phyloP scores from a whole-genome alignment of 2,329 filamentous ascomycete species.

The Monascus ruber region DNA sequence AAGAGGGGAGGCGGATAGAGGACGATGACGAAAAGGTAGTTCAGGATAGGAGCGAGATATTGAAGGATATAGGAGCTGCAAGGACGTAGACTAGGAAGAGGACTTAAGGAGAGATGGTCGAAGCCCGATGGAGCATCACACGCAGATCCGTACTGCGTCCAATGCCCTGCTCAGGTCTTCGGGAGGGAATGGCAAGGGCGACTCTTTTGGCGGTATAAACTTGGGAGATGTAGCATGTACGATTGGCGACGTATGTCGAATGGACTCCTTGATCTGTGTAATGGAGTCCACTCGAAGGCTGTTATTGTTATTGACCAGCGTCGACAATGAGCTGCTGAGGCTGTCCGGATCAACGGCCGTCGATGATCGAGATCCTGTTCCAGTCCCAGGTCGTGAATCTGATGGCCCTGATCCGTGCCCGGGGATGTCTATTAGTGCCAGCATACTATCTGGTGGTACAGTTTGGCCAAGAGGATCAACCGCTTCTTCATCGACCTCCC shows the following conservation, averaged over 20 bases:
- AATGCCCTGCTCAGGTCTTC: constrained; percentile 27
- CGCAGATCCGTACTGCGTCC: constrained; percentile 24
- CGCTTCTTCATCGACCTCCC: constrained; percentile 4
- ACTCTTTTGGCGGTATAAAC: constrained; percentile 13
- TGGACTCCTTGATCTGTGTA: constrained; percentile 19
- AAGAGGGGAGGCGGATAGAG: no score
- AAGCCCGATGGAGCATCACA: constrained; percentile 1
- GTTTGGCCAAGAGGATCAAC: neutral
- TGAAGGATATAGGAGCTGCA: no score
- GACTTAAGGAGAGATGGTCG: no score
- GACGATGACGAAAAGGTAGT: no score
- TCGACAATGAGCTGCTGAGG: constrained; percentile 23
- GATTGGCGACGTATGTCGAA: constrained; percentile 20
- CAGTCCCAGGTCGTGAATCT: constrained; percentile 11
- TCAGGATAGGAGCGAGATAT: no score
- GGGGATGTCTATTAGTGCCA: constrained; percentile 10
- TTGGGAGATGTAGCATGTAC: constrained; percentile 16
- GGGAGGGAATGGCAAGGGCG: constrained; percentile 20
- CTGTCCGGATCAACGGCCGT: constrained; percentile 25
- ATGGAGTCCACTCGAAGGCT: constrained; percentile 17
- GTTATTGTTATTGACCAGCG: constrained; percentile 18
- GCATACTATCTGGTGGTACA: constrained; percentile 1
- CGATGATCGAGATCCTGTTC: constrained; percentile 23
- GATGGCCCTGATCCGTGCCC: constrained; percentile 12
- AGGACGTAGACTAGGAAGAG: no score